Conservation (phyloP, 495 filamentous ascomycete species). For the Hypoxylon rickii region DNA sequence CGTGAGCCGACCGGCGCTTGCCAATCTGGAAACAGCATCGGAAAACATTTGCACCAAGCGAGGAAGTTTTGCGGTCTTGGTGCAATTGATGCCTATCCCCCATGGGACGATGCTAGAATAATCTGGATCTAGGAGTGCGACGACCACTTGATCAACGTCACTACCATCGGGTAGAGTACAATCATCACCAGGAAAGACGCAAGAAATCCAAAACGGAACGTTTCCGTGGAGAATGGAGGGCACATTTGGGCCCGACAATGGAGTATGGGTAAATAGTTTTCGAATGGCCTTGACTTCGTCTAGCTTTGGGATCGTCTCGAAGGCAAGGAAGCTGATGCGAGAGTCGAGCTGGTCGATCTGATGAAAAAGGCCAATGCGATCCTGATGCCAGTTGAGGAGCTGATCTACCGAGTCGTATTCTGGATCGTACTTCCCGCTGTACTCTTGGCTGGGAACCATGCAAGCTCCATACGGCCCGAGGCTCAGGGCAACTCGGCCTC, state of each 20-base stretch:
- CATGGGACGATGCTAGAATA: conserved; percentile 46
- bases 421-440: conserved; percentile 61
- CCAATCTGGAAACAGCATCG: conserved; percentile 41
- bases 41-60: conserved; percentile 54
- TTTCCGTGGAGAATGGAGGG: conserved; percentile 1
- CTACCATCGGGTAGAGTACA: conserved; percentile 53
- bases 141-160: conserved; percentile 50
- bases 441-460: conserved; percentile 67
- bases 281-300: conserved; percentile 66
- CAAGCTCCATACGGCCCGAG: conserved; percentile 68
- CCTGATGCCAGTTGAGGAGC: conserved; percentile 60
- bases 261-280: conserved; percentile 38
- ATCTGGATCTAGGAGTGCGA: conserved; percentile 43
- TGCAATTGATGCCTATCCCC: conserved; percentile 72
- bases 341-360: conserved; percentile 21
- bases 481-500: conserved; percentile 51
- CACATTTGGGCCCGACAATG: conserved; percentile 5
- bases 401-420: conserved; percentile 47
- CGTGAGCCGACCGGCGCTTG: conserved; percentile 31
- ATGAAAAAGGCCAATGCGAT: conserved; percentile 55
- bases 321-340: conserved; percentile 60
- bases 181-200: conserved; percentile 60
- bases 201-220: conserved; percentile 62
- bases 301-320: conserved; percentile 64
- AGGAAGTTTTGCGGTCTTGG: conserved; percentile 58